Conservation (phyloP, 1,139 yeast species). For the Entelexis sorbosivorans region DNA sequence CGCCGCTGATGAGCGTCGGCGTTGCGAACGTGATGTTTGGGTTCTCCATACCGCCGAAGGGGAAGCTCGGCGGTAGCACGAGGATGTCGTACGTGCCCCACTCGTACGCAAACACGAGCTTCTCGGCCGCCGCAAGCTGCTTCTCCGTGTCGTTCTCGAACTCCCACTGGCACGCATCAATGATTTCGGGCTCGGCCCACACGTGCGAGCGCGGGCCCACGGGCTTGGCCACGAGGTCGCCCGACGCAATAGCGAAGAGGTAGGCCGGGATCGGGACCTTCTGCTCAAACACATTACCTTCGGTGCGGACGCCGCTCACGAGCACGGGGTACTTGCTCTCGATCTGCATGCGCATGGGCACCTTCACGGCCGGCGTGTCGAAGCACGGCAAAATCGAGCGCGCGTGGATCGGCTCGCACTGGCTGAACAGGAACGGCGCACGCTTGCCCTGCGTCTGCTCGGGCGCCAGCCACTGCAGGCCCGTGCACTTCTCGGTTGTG, state of each 20-base stretch:
- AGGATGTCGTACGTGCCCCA: conserved; percentile 79
- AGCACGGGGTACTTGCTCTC: conserved; percentile 56
- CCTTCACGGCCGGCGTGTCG: conserved; percentile 79
- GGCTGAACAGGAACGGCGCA: conserved; percentile 73
- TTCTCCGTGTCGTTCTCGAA: conserved; percentile 68
- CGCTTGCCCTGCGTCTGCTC: conserved; percentile 67
- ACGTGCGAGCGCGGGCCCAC: conserved; percentile 85
- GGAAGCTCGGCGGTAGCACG: conserved; percentile 72
- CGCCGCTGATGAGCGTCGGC: conserved; percentile 79
- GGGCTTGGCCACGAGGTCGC: conserved; percentile 54
- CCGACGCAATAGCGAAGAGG: conserved; percentile 75
- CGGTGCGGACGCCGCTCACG: conserved; percentile 48
- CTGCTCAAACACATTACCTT: conserved; percentile 41
- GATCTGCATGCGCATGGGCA: conserved; percentile 50
- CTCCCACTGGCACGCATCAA: conserved; percentile 64
- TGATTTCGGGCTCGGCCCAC: conserved; percentile 62
- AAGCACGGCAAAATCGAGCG: conserved; percentile 81
- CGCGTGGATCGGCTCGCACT: conserved; percentile 86
- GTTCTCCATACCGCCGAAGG: conserved; percentile 94
- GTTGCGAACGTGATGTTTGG: conserved; percentile 87
- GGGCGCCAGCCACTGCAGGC: conserved; percentile 71
- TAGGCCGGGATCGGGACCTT: conserved; percentile 80
- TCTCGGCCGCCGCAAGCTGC: conserved; percentile 71
- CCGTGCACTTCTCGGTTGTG: conserved; percentile 70
- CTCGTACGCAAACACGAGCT: conserved; percentile 67